Percentiles rank a stretch among this genome's conserved stretches.
These are phyloP conservation scores for Hordeum vulgare DNA, from an alignment of 176 grass and related monocot species.

Conservation along the genomic window MorexV3_pseudomolecules_assembly NC_058522.1:535610665-535611164, in stretches of 20 bases:
- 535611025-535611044: slow-evolving; percentile 85
- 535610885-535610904: slow-evolving; percentile 56
- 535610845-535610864: slow-evolving; percentile 87
- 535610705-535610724: slow-evolving; percentile 56
- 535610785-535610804: slow-evolving; percentile 79
- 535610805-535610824: slow-evolving; percentile 56
- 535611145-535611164: slow-evolving; percentile 97
- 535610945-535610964: slow-evolving; percentile 50
- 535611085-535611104: slow-evolving; percentile 94
- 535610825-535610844: slow-evolving; percentile 53
- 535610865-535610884: slow-evolving; percentile 54
- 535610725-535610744: slow-evolving; percentile 70
- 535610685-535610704: slow-evolving; percentile 79
- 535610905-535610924: slow-evolving; percentile 45
- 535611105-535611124: slow-evolving; percentile 91
- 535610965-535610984: slow-evolving; percentile 82
- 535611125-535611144: slow-evolving; percentile 91
- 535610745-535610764: slow-evolving; percentile 75
- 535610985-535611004: slow-evolving; percentile 90
- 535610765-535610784: slow-evolving; percentile 69
- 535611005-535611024: slow-evolving; percentile 80
- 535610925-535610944: slow-evolving; percentile 89
- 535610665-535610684: slow-evolving; percentile 59
- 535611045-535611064: slow-evolving; percentile 88
- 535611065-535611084: slow-evolving; percentile 70